Percentiles rank a stretch among this genome's conserved stretches.
Conservation (phyloP, 2,329 filamentous ascomycete genomes). For the Clarireedia paspali region DNA sequence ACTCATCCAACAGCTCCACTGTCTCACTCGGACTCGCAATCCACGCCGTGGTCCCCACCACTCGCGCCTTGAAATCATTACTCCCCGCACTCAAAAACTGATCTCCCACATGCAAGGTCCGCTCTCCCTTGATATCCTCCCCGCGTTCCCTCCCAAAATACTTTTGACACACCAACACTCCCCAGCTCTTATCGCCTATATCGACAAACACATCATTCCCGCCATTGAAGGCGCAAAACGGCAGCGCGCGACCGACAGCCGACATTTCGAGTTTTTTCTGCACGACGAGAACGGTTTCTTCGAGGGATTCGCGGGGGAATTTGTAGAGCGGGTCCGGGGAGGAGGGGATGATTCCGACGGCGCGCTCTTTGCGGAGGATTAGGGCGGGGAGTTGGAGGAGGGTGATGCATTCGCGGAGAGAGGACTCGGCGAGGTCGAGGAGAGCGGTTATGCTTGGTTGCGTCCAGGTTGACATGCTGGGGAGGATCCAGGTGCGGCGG, state of each 20-base stretch:
- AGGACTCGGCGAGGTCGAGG: slow-evolving; percentile 83
- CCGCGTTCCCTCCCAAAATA: slow-evolving; percentile 60
- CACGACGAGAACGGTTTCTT: slow-evolving; percentile 91
- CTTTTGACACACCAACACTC: slow-evolving; percentile 83
- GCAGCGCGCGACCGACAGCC: slow-evolving; percentile 57
- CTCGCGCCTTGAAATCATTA: slow-evolving; percentile 92
- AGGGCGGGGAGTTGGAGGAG: slow-evolving; percentile 72
- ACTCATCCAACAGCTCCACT: slow-evolving; percentile 79
- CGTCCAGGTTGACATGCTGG: slow-evolving; percentile 71
- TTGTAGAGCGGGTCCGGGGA: slow-evolving; percentile 44
- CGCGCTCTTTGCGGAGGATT: slow-evolving; percentile 81
- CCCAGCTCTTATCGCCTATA: slow-evolving; percentile 96
- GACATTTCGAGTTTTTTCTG: slow-evolving; percentile 88
- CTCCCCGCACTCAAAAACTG: slow-evolving; percentile 93
- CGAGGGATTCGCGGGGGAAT: slow-evolving; percentile 80
- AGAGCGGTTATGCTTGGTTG: slow-evolving; percentile 69
- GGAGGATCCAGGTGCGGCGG: slow-evolving; percentile 62
- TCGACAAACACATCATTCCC: slow-evolving; percentile 98
- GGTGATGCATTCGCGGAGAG: slow-evolving; percentile 72
- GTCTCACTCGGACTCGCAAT: slow-evolving; percentile 91
- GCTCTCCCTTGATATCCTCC: slow-evolving; percentile 38
- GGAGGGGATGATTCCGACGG: slow-evolving; percentile 68
- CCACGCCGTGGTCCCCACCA: slow-evolving; percentile 93
- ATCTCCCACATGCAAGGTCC: slow-evolving; percentile 90
- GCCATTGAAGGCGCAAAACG: slow-evolving; percentile 97